phyloP scores from a whole-genome alignment of 164 flowering plant genomes.

The Pachysandra terminalis region DNA sequence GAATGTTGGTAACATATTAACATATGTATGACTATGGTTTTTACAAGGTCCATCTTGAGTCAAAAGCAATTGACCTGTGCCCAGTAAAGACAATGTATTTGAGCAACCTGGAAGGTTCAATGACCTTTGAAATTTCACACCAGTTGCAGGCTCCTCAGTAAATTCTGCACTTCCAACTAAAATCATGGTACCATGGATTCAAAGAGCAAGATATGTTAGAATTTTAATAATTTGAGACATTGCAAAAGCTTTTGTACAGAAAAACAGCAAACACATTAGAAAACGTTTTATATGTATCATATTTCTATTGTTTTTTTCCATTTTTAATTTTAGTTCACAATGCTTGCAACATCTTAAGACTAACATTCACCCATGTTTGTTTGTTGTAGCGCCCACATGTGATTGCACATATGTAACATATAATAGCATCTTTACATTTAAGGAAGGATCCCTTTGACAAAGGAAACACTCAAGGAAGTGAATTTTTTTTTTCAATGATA shows the following conservation, averaged over 20 bases:
- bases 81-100: constrained; percentile 55
- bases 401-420: too few relatives aligned
- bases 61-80: constrained; percentile 57
- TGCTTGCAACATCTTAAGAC: too few relatives aligned
- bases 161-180: constrained; percentile 47
- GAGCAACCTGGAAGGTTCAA: constrained; percentile 70
- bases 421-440: too few relatives aligned
- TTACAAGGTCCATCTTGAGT: background rate
- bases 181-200: constrained; percentile 2
- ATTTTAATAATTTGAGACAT: background rate
- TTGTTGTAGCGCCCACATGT: too few relatives aligned
- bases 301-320: background rate
- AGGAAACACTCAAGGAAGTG: too few relatives aligned
- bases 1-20: background rate
- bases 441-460: too few relatives aligned
- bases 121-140: constrained; percentile 59
- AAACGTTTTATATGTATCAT: background rate
- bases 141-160: constrained; percentile 61
- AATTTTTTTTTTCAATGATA: too few relatives aligned
- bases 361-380: too few relatives aligned
- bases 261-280: background rate
- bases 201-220: background rate
- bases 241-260: background rate
- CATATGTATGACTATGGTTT: background rate
- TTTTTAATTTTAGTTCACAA: too few relatives aligned